Evolutionary conservation across 768 basidiomycete species (phyloP), one percentile per base, ranked within the genome.

Genomic region (Lactifluus volemus): DNA sequence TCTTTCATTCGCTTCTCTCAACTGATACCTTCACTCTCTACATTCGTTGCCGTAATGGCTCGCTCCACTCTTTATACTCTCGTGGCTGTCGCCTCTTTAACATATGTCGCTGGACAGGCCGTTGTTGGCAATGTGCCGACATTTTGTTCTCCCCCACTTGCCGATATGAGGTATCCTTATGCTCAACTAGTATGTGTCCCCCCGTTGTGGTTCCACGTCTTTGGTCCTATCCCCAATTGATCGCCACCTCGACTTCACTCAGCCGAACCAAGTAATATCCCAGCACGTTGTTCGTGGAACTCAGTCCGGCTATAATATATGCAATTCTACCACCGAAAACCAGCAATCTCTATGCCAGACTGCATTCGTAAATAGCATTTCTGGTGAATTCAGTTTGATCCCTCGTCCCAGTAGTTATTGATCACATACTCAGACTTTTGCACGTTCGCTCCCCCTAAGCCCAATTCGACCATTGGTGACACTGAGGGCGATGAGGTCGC

Each of bases 401-500:
- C 0, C 34, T 14, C 15, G 44, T 4, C 19, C 2, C 6, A 0
- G 2, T 3, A 14, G 2, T 25, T 0, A 32, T 25, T 56, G 9
- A 64, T 3, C 8, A 3, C 7, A 19, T 15, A 17, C 8, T 17
- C 34, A 88, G 87, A 89, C 67, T 88, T 85, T 71, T 89, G 87
- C 64, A 66, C 88, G 0, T 88, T 84, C 83, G 84, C 77, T 34
- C 80, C 85, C 0, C 65, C 76, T 1, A 71, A 72, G n/a, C 74
- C 79, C 4, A 75, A 81, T 69, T 75, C 78, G 14, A 71, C 73
- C 17, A 84, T 92, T 48, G 85, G 79, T 38, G 78, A 86, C 61
- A 80, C 79, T 2, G 91, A 93, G 69, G 84, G 79, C 45, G 75
- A 82, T 69, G 84, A 82, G 67, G 85, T 92, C 10, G 83, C 88